Percentiles rank a stretch among this genome's conserved stretches.
These are phyloP conservation scores for Trypanosoma rangeli DNA, from an alignment of 208 protist species.

Conservation along the genomic window DNA sequence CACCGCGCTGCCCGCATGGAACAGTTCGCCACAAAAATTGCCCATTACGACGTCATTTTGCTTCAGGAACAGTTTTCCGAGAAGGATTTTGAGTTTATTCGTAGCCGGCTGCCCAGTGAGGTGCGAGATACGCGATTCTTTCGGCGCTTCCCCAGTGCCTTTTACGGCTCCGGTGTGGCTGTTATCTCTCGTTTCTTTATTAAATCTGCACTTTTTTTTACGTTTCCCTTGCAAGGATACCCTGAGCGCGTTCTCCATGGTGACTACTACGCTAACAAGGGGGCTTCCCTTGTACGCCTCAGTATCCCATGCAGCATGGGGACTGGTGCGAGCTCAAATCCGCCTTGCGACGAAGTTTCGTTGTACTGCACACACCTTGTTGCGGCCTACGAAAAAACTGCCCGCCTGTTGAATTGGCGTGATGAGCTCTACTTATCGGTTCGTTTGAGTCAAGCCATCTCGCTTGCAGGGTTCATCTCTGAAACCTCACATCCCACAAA, in stretches of 20 bases:
- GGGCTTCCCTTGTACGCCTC: slow-evolving; percentile 63
- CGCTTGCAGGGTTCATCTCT: slow-evolving; percentile 71
- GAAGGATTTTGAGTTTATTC: slow-evolving; percentile 73
- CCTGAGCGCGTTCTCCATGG: slow-evolving; percentile 86
- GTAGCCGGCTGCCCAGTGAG: slow-evolving; percentile 31
- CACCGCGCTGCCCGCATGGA: slow-evolving; percentile 71
- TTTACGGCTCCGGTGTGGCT: slow-evolving; percentile 84
- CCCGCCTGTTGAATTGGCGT: slow-evolving; percentile 53
- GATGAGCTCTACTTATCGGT: slow-evolving; percentile 78
- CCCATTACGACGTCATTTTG: slow-evolving; percentile 78
- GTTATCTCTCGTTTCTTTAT: slow-evolving; percentile 86
- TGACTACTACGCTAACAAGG: slow-evolving; percentile 91
- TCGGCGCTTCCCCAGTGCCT: slow-evolving; percentile 75
- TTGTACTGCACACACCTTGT: slow-evolving; percentile 87
- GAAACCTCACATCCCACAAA: slow-evolving; percentile 70
- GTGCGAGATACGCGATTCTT: slow-evolving; percentile 62
- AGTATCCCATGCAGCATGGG: slow-evolving; percentile 38
- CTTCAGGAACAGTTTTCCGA: slow-evolving; percentile 86
- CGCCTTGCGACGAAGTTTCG: slow-evolving; percentile 48
- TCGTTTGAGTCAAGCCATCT: slow-evolving; percentile 79
- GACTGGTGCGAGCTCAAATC: neutral
- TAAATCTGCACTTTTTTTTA: slow-evolving; percentile 69
- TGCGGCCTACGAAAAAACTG: slow-evolving; percentile 73
- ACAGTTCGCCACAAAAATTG: slow-evolving; percentile 76
- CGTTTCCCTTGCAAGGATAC: slow-evolving; percentile 79